Conservation (phyloP, 352 stramenopile species). For the Globisporangium cystogenes region DNA sequence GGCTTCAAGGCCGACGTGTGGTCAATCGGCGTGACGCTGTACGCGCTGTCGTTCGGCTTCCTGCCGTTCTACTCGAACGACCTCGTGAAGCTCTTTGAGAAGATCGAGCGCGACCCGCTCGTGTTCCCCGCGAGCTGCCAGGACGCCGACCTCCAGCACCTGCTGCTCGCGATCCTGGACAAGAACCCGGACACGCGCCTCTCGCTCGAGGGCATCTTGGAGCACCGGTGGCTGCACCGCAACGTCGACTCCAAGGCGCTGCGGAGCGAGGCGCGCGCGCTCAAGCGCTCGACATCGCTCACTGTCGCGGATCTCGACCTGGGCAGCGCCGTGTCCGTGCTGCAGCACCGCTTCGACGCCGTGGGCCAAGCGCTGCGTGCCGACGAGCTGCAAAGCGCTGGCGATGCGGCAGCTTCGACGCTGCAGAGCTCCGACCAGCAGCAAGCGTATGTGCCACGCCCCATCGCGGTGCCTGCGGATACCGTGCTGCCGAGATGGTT, state of each 20-base stretch:
- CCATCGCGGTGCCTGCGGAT: conserved; percentile 23
- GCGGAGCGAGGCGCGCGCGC: conserved; percentile 27
- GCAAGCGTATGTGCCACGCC: conserved; percentile 26
- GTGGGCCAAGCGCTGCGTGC: conserved; percentile 18
- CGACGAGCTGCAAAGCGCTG: not conserved
- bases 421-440: not conserved
- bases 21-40: conserved; percentile 90
- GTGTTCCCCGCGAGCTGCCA: conserved; percentile 38
- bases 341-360: conserved; percentile 41
- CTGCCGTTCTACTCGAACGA: conserved; percentile 89
- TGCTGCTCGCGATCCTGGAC: conserved; percentile 65
- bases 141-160: conserved; percentile 55
- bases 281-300: conserved; percentile 32
- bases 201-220: conserved; percentile 53
- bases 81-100: conserved; percentile 85
- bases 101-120: conserved; percentile 69
- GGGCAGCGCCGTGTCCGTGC: conserved; percentile 41
- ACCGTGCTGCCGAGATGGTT: conserved; percentile 32
- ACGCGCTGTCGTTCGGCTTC: conserved; percentile 82
- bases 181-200: conserved; percentile 73
- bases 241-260: conserved; percentile 49
- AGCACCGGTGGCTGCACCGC: conserved; percentile 69
- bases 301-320: conserved; percentile 41
- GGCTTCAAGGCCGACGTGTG: conserved; percentile 89
- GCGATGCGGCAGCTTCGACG: not conserved